A percentile compares a stretch with the other conserved stretches of the same genome.
phyloP scores from a whole-genome alignment of 2,329 filamentous ascomycete genomes.

The Tolypocladium paradoxum region DNA sequence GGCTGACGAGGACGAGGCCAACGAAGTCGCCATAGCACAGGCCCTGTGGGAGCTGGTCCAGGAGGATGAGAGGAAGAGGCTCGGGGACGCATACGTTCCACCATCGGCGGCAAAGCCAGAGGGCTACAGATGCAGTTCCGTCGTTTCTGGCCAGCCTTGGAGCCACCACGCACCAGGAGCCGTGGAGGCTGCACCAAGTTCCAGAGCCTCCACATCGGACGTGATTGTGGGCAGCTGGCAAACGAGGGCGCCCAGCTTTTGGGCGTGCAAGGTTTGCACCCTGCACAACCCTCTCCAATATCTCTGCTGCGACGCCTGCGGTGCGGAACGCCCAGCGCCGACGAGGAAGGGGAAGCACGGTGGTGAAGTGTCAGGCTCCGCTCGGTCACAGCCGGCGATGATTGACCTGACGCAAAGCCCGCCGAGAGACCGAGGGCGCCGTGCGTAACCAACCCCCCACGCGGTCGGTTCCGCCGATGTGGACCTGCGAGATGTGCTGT shows the following conservation, averaged over 20 bases:
- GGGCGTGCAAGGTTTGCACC: slow-evolving; percentile 47
- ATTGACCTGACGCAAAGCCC: slow-evolving; percentile 26
- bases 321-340: slow-evolving; percentile 24
- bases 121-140: slow-evolving; percentile 27
- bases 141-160: slow-evolving; percentile 11
- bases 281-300: slow-evolving; percentile 41
- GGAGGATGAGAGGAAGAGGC: slow-evolving; percentile 50
- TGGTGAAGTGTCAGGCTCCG: slow-evolving; percentile 8
- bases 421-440: slow-evolving; percentile 9
- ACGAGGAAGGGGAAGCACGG: slow-evolving; percentile 6
- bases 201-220: background rate
- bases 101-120: slow-evolving; percentile 40
- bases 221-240: background rate
- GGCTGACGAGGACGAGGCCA: slow-evolving; percentile 80
- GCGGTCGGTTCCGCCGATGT: slow-evolving; percentile 21
- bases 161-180: slow-evolving; percentile 4
- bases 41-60: slow-evolving; percentile 80
- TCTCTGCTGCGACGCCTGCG: slow-evolving; percentile 47
- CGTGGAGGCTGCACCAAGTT: background rate
- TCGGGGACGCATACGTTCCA: slow-evolving; percentile 42
- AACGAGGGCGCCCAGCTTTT: slow-evolving; percentile 17
- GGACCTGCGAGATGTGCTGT: slow-evolving; percentile 41
- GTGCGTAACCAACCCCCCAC: background rate
- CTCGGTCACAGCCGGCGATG: slow-evolving; percentile 6
- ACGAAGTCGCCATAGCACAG: slow-evolving; percentile 76